A percentile compares a stretch with the other conserved stretches of the same genome.
These are phyloP conservation scores for Naumovozyma castellii DNA, from an alignment of 805 yeast genomes.

Conservation along the genomic window DNA sequence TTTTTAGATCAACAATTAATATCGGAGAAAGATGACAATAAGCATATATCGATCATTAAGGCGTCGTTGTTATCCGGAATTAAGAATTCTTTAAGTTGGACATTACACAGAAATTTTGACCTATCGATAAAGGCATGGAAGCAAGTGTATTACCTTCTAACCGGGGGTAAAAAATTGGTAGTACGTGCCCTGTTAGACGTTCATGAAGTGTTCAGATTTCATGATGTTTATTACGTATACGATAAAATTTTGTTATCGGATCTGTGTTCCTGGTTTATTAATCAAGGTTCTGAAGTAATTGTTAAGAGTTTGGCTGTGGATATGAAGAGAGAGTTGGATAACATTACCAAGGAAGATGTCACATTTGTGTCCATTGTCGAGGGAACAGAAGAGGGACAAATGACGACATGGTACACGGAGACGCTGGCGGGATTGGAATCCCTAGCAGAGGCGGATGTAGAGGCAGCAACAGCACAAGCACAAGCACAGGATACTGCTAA, in stretches of 20 bases:
- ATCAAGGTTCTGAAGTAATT: conserved; percentile 47
- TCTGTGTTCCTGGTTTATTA: conserved; percentile 61
- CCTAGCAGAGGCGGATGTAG: conserved; percentile 48
- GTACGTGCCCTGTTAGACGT: conserved; percentile 50
- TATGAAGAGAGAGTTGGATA: conserved; percentile 35
- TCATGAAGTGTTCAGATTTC: conserved; percentile 68
- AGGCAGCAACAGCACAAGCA: too few relatives aligned
- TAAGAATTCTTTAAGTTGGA: conserved; percentile 69
- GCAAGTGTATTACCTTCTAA: conserved; percentile 55
- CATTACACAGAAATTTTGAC: conserved; percentile 65
- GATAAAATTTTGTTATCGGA: conserved; percentile 71
- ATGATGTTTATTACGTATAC: conserved; percentile 78
- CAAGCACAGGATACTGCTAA: not conserved
- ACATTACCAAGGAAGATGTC: conserved; percentile 11
- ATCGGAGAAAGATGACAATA: conserved; percentile 15
- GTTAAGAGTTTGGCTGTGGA: conserved; percentile 61
- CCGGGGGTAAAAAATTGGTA: conserved; percentile 61
- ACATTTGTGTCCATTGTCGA: not conserved
- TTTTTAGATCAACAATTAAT: conserved; percentile 55
- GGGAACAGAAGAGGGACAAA: conserved; percentile 7
- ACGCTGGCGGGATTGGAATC: conserved; percentile 48
- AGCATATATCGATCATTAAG: conserved; percentile 31
- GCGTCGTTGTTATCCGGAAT: conserved; percentile 52
- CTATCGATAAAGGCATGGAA: conserved; percentile 58
- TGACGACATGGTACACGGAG: conserved; percentile 36